These are phyloP conservation scores for Piromyces finnis DNA, from an alignment of 192 early-diverging fungal species.

Conservation along the genomic window DNA sequence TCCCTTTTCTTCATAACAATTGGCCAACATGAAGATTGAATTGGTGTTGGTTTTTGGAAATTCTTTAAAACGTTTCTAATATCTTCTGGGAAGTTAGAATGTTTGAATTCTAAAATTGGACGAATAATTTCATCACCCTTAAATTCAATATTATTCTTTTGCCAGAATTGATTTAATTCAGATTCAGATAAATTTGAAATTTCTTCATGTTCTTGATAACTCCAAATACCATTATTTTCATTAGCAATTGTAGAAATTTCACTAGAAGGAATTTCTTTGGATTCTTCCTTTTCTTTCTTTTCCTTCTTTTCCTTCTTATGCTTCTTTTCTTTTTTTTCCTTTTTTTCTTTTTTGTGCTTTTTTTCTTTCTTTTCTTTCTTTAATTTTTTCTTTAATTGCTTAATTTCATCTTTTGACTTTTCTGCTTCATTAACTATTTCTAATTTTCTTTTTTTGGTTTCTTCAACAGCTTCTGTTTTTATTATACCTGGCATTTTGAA, in stretches of 20 bases:
- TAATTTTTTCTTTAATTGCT: conserved; percentile 1
- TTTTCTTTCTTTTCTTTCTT: conserved; percentile 5
- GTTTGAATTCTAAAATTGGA: conserved; percentile 58
- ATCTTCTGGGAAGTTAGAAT: conserved; percentile 47
- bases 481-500: background rate
- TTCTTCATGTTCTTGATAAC: conserved; percentile 5
- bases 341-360: conserved; percentile 15
- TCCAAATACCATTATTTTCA: conserved; percentile 11
- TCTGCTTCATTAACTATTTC: background rate
- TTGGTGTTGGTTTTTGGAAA: conserved; percentile 76
- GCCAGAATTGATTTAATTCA: conserved; percentile 11
- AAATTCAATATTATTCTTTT: conserved; percentile 16
- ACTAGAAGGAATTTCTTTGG: background rate
- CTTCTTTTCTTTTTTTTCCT: conserved; percentile 5
- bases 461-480: background rate
- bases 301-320: conserved; percentile 18
- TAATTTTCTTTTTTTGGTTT: background rate
- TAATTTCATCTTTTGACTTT: background rate
- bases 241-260: conserved; percentile 10
- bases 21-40: conserved; percentile 90
- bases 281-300: background rate
- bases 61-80: conserved; percentile 41
- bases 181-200: conserved; percentile 1
- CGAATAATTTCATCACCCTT: conserved; percentile 11
- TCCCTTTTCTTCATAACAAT: conserved; percentile 63